Evolutionary conservation across 2,329 filamentous ascomycete species (phyloP).

Genomic region (Botrytis porri): DNA sequence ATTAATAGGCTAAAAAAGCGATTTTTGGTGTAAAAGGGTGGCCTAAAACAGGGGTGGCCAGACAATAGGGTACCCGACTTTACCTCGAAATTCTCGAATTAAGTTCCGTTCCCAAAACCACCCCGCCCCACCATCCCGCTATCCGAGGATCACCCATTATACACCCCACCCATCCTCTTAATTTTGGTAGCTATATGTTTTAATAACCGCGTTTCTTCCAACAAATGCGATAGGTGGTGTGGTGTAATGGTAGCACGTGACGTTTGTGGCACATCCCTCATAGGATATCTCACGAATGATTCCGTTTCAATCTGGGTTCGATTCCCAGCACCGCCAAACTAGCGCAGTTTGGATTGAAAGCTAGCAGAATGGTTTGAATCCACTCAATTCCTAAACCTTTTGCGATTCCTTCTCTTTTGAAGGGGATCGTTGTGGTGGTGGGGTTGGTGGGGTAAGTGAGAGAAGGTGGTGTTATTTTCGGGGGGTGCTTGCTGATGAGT

Average conservation of each 20-base stretch:
- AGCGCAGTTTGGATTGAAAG: slow-evolving; percentile 30
- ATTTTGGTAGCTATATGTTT: background rate
- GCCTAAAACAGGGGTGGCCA: no score
- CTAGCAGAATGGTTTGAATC: slow-evolving; percentile 27
- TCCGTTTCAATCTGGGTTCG: slow-evolving; percentile 39
- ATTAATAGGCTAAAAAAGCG: no score
- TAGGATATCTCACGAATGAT: slow-evolving; percentile 26
- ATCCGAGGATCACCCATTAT: background rate
- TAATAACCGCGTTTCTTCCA: accelerated
- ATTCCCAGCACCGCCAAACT: slow-evolving; percentile 39
- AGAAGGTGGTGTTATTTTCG: no score
- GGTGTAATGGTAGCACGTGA: slow-evolving; percentile 38
- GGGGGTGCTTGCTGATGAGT: no score
- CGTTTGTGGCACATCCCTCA: slow-evolving; percentile 35
- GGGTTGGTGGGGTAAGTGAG: background rate
- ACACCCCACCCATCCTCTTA: accelerated
- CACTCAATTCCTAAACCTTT: background rate
- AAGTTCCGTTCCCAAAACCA: background rate
- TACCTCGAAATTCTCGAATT: background rate
- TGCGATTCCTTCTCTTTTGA: background rate
- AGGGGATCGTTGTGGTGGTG: background rate
- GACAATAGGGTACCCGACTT: no score
- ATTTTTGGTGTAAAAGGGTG: no score
- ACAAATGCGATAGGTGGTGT: slow-evolving; percentile 22
- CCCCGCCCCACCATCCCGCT: background rate